A percentile compares a stretch with the other conserved stretches of the same genome.
Evolutionary conservation across 2,329 filamentous ascomycete genomes (phyloP).

Genomic region (Aspergillus oerlinghausenensis): DNA sequence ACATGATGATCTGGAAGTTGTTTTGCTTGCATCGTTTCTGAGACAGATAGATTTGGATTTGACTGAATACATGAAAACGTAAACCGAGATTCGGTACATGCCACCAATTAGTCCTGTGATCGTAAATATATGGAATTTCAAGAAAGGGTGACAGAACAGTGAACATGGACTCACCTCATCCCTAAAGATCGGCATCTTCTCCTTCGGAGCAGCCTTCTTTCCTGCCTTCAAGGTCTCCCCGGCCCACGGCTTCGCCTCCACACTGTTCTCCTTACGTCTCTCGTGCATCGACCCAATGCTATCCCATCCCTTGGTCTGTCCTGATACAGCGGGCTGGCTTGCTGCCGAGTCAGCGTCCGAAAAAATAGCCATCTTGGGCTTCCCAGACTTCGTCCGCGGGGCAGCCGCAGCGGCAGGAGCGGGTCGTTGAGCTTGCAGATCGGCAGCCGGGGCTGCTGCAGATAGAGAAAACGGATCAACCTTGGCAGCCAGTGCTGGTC

Average conservation of each 20-base stretch:
- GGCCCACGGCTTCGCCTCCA: slow-evolving; percentile 83
- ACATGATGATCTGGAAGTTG: slow-evolving; percentile 67
- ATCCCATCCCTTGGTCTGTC: slow-evolving; percentile 74
- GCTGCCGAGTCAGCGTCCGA: slow-evolving; percentile 66
- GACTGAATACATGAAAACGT: slow-evolving; percentile 52
- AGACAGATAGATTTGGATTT: slow-evolving; percentile 35
- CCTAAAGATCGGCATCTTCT: slow-evolving; percentile 90
- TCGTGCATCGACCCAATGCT: slow-evolving; percentile 81
- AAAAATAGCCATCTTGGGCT: slow-evolving; percentile 86
- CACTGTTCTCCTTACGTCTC: slow-evolving; percentile 86
- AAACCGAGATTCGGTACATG: slow-evolving; percentile 35
- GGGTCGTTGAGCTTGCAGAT: slow-evolving; percentile 62
- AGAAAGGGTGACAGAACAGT: slow-evolving; percentile 27
- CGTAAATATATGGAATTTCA: slow-evolving; percentile 69
- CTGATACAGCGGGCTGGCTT: slow-evolving; percentile 51
- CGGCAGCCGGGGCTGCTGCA: slow-evolving; percentile 48
- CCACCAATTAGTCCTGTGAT: slow-evolving; percentile 88
- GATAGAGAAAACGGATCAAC: slow-evolving; percentile 68
- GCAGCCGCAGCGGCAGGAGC: slow-evolving; percentile 45
- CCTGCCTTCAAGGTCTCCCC: slow-evolving; percentile 86
- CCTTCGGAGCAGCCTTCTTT: slow-evolving; percentile 69
- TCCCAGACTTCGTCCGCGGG: slow-evolving; percentile 59
- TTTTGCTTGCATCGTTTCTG: slow-evolving; percentile 41
- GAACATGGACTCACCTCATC: slow-evolving; percentile 74
- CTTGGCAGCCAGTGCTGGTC: slow-evolving; percentile 81